Percentiles rank a stretch among this genome's conserved stretches.
phyloP scores from a whole-genome alignment of 2,329 filamentous ascomycete genomes.

The Neobulgaria alba region DNA sequence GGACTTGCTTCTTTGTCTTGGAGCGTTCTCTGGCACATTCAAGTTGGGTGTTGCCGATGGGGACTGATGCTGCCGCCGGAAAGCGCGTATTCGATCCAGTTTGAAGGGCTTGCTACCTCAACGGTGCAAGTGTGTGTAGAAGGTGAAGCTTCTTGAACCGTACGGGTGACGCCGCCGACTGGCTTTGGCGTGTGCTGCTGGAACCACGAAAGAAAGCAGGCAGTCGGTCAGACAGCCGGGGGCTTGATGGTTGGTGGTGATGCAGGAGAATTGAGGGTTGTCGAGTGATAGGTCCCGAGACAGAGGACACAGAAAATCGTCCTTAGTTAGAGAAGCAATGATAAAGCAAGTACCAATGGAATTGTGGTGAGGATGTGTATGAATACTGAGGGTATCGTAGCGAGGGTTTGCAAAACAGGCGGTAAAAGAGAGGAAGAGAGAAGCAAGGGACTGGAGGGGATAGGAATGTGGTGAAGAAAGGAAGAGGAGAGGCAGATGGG shows the following conservation, averaged over 20 bases:
- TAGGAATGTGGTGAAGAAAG: background rate
- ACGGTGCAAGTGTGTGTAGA: constrained; percentile 9
- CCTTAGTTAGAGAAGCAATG: too few species aligned
- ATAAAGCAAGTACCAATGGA: too few species aligned
- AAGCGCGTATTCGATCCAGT: constrained; percentile 27
- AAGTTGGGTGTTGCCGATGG: constrained; percentile 12
- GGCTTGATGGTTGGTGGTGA: background rate
- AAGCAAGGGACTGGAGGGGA: background rate
- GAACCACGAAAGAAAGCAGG: background rate
- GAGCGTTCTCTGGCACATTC: constrained; percentile 6
- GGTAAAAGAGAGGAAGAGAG: background rate
- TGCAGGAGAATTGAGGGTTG: background rate
- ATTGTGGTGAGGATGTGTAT: too few species aligned
- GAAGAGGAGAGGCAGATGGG: too few species aligned
- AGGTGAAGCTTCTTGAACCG: constrained; percentile 1
- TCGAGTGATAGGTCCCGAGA: background rate
- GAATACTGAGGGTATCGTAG: too few species aligned
- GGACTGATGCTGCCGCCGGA: constrained; percentile 24
- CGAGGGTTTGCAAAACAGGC: background rate
- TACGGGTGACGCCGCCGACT: background rate
- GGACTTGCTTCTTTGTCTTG: constrained; percentile 17
- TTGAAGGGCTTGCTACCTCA: constrained; percentile 12
- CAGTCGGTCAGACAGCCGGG: background rate
- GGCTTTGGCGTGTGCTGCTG: background rate
- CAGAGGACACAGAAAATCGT: background rate